Evolutionary conservation across 768 basidiomycete species (phyloP), one percentile per base, ranked within the genome.

Genomic region (Mycena latifolia): DNA sequence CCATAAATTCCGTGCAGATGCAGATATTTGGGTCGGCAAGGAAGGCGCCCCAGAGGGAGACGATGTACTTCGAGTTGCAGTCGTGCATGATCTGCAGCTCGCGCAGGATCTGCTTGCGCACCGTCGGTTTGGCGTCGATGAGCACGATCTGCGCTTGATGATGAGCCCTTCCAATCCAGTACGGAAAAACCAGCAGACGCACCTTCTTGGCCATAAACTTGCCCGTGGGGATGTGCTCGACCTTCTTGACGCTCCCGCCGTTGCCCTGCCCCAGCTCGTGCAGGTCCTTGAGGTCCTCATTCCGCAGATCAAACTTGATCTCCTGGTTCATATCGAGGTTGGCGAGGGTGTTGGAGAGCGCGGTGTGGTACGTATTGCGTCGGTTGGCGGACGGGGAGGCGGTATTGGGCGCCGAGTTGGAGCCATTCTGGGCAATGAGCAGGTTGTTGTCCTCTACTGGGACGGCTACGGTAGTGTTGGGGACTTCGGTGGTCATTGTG

Each of bases 21-120:
- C 98, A 98, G 75, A 99, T 97, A 74, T 99, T 98, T 15, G 97
- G 97, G 78, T 99, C 98, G 3, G 93, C 90, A 31, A 99, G 84
- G 81, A 95, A 99, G 56, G 98, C 98, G 66, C 98, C 98, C 76
- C 92, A 96, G 82, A 98, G 99, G 0, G 94, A 96, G 72, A 99
- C 93, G 76, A 99, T 99, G 78, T 95, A 94, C 59, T 86, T 88
- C 8, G 94, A 96, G 70, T 92, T 85, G 80, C 97, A 99, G 79
- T 98, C 93, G 77, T 98, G 95, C 97, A 99, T 97, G 83, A 99
- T 99, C 73, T 98, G 97, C 70, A 99, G 83, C 76, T 99, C 98
- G 55, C 98, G 91, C 37, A 99, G 84, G 73, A 99, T 99, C 81
- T 99, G 98, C 77, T 99, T 99, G 68, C 96, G 86, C 33, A 99